phyloP scores from a whole-genome alignment of 2,329 filamentous ascomycete species.

The Hymenoscyphus albidus region DNA sequence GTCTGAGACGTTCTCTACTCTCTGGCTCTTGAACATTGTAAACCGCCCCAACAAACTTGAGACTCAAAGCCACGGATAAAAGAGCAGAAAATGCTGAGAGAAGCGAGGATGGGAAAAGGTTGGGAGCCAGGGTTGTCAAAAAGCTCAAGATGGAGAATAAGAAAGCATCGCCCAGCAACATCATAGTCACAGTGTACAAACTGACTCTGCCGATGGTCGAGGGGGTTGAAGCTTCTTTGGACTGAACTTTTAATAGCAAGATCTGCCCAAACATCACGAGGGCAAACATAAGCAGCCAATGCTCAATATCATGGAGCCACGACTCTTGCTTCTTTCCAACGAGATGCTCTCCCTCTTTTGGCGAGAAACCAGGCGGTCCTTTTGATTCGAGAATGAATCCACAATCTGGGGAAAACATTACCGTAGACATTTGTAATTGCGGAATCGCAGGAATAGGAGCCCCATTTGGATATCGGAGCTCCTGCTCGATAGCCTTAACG shows the following conservation, averaged over 20 bases:
- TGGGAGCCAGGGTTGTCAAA: slow-evolving; percentile 52
- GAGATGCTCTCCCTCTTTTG: slow-evolving; percentile 52
- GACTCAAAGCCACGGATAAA: slow-evolving; percentile 54
- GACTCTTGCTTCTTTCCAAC: slow-evolving; percentile 59
- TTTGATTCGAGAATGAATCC: slow-evolving; percentile 63
- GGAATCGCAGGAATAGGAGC: slow-evolving; percentile 52
- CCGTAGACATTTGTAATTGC: slow-evolving; percentile 56
- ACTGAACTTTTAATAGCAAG: slow-evolving; percentile 58
- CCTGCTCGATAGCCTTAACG: slow-evolving; percentile 55
- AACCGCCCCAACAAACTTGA: slow-evolving; percentile 56
- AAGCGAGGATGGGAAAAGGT: slow-evolving; percentile 55
- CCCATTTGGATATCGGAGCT: slow-evolving; percentile 59
- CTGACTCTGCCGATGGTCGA: slow-evolving; percentile 64
- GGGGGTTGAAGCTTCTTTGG: slow-evolving; percentile 63
- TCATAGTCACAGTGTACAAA: slow-evolving; percentile 57
- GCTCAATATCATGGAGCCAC: slow-evolving; percentile 52
- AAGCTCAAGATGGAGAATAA: slow-evolving; percentile 52
- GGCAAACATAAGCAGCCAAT: slow-evolving; percentile 56
- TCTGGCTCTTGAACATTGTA: slow-evolving; percentile 59
- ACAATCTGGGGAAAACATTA: slow-evolving; percentile 66
- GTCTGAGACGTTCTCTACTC: slow-evolving; percentile 39
- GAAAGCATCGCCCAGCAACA: slow-evolving; percentile 60
- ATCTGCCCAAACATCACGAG: slow-evolving; percentile 58
- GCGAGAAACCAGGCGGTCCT: slow-evolving; percentile 54
- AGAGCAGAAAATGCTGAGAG: slow-evolving; percentile 51